Evolutionary conservation across 805 yeast genomes (phyloP).

Genomic region (Candida namnaoensis): DNA sequence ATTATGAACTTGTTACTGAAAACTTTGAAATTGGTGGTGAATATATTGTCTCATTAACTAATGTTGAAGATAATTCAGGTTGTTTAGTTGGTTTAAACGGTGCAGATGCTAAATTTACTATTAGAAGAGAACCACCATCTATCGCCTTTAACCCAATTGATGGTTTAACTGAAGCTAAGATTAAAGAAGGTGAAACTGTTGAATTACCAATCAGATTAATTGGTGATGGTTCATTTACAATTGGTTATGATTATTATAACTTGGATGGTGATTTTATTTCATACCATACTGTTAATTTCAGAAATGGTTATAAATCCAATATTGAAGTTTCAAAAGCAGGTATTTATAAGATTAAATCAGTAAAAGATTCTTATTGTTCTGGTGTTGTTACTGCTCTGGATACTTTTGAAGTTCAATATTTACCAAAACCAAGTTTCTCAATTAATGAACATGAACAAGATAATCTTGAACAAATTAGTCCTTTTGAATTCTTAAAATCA

Average conservation of each 20-base stretch:
- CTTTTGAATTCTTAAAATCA: slow-evolving; percentile 21
- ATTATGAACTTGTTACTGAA: slow-evolving; percentile 43
- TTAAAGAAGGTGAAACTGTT: slow-evolving; percentile 55
- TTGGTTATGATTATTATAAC: slow-evolving; percentile 25
- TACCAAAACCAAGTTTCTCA: slow-evolving; percentile 35
- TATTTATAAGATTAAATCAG: slow-evolving; percentile 31
- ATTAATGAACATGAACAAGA: slow-evolving; percentile 27
- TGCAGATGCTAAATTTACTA: slow-evolving; percentile 56
- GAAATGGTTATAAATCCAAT: slow-evolving; percentile 19
- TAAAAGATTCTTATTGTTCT: slow-evolving; percentile 43
- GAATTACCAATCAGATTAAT: slow-evolving; percentile 50
- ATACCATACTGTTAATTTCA: slow-evolving; percentile 9
- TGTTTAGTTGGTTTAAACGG: slow-evolving; percentile 68
- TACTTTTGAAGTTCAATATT: slow-evolving; percentile 31
- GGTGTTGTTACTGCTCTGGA: slow-evolving; percentile 29
- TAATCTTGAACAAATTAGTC: slow-evolving; percentile 14
- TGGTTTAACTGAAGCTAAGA: slow-evolving; percentile 26
- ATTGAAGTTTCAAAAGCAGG: slow-evolving; percentile 37
- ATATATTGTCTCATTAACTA: slow-evolving; percentile 53
- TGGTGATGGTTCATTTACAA: slow-evolving; percentile 48
- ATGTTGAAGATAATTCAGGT: slow-evolving; percentile 66
- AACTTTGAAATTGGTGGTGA: slow-evolving; percentile 58
- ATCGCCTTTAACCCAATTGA: slow-evolving; percentile 34
- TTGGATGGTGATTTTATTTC: slow-evolving; percentile 18
- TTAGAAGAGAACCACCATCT: slow-evolving; percentile 62